A percentile compares a stretch with the other conserved stretches of the same genome.
phyloP scores from a whole-genome alignment of 345 rosid genomes.

The Arabis alpina region DNA sequence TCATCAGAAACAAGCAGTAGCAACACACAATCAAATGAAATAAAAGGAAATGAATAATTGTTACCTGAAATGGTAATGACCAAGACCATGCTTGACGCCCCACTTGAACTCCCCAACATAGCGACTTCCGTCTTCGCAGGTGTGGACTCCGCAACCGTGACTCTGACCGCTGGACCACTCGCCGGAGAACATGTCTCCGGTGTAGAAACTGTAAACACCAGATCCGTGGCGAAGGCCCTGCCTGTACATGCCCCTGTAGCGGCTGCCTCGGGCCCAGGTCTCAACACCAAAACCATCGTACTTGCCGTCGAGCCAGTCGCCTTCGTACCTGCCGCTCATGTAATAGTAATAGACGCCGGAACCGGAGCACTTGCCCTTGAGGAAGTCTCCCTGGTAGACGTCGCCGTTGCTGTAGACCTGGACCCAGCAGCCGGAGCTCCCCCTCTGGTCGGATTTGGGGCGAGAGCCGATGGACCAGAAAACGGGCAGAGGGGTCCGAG shows the following conservation, averaged over 20 bases:
- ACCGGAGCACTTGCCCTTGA: constrained; percentile 86
- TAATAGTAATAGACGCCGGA: constrained; percentile 86
- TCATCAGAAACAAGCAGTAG: background rate
- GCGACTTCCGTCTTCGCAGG: constrained; percentile 93
- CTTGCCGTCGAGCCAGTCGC: constrained; percentile 94
- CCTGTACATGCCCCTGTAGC: constrained; percentile 83
- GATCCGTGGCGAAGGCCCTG: constrained; percentile 90
- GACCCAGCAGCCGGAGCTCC: constrained; percentile 84
- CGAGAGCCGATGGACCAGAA: constrained; percentile 95
- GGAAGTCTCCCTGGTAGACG: constrained; percentile 90
- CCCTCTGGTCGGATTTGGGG: constrained; percentile 62
- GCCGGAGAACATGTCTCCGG: constrained; percentile 94
- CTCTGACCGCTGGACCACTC: constrained; percentile 98
- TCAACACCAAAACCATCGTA: constrained; percentile 93
- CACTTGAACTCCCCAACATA: constrained; percentile 94
- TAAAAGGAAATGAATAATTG: too few relatives aligned
- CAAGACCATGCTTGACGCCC: constrained; percentile 97
- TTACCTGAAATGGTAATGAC: constrained; percentile 96
- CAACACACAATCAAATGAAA: too few relatives aligned
- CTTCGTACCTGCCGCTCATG: constrained; percentile 92
- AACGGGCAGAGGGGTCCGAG: constrained; percentile 64
- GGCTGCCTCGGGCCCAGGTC: constrained; percentile 97
- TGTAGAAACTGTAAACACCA: constrained; percentile 86
- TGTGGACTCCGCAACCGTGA: constrained; percentile 95
- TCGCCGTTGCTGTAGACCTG: constrained; percentile 89